Conservation (phyloP, 2,329 filamentous ascomycete genomes). For the Periglandula ipomoeae region DNA sequence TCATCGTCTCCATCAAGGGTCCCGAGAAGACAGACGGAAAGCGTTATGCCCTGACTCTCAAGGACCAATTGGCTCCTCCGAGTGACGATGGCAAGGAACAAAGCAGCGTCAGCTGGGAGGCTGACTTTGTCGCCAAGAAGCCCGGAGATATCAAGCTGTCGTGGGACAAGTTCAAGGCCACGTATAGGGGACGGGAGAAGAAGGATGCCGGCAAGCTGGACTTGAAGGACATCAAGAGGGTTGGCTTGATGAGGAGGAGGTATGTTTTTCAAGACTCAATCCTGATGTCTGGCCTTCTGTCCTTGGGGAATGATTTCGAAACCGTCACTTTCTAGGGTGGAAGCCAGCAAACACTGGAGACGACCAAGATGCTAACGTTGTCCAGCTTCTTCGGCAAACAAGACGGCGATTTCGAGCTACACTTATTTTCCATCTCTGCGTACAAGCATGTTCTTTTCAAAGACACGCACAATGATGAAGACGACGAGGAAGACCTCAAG, state of each 20-base stretch:
- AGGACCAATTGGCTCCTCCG: constrained; percentile 53
- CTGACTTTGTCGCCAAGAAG: constrained; percentile 43
- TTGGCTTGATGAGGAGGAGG: constrained; percentile 79
- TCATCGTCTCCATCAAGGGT: constrained; percentile 40
- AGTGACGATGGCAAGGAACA: constrained; percentile 60
- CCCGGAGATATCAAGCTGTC: constrained; percentile 41
- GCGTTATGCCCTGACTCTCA: constrained; percentile 65
- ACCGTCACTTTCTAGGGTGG: too few species aligned
- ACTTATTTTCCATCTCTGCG: constrained; percentile 21
- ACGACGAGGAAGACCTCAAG: constrained; percentile 15
- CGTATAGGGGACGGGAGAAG: constrained; percentile 61
- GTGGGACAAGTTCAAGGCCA: constrained; percentile 60
- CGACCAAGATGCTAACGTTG: constrained; percentile 14
- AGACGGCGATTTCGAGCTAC: constrained; percentile 51
- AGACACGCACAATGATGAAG: constrained; percentile 4
- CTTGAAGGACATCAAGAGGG: constrained; percentile 48
- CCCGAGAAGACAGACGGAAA: constrained; percentile 46
- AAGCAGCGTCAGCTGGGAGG: constrained; percentile 66
- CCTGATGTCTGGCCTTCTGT: too few species aligned
- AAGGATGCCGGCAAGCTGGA: constrained; percentile 52
- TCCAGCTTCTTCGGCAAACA: constrained; percentile 66
- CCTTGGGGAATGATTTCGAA: too few species aligned
- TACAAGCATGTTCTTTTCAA: constrained; percentile 10
- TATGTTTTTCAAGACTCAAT: constrained; percentile 27
- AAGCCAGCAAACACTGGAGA: too few species aligned